Conservation (phyloP, 2,329 filamentous ascomycete species). For the Cladosporium sp. region DNA sequence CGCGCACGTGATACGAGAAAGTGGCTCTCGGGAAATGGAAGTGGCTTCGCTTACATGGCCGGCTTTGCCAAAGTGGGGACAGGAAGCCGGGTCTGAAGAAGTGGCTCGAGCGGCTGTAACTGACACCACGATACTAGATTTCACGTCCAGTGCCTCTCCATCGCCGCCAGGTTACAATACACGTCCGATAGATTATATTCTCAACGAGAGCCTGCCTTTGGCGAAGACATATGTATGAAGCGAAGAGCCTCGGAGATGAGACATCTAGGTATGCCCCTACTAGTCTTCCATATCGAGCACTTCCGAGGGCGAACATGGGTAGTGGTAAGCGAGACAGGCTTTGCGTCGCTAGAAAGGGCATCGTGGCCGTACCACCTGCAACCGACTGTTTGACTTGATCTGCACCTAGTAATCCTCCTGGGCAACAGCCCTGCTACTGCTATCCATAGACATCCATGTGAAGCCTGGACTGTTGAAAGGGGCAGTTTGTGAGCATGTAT, state of each 20-base stretch:
- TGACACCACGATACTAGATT: background rate
- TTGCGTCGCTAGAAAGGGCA: constrained; percentile 11
- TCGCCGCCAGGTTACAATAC: background rate
- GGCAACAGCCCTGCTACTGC: background rate
- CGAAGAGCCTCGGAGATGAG: constrained; percentile 17
- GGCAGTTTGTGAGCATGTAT: constrained; percentile 19
- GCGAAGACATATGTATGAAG: constrained; percentile 2
- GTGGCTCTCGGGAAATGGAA: background rate
- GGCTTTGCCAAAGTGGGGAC: background rate
- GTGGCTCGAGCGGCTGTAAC: background rate
- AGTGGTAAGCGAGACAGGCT: constrained; percentile 12
- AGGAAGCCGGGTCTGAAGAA: background rate
- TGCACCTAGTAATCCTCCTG: constrained; percentile 18
- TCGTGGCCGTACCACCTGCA: constrained; percentile 1
- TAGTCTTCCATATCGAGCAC: constrained; percentile 8
- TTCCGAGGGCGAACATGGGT: constrained; percentile 17
- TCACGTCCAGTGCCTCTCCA: background rate
- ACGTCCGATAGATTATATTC: background rate
- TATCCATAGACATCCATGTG: constrained; percentile 15
- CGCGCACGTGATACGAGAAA: constrained; percentile 7
- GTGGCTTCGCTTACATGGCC: background rate
- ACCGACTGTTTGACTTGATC: constrained; percentile 17
- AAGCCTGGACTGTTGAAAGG: constrained; percentile 17
- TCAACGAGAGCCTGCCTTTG: background rate
- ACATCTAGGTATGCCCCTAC: constrained; percentile 6